Conservation (phyloP, 495 filamentous ascomycete species). For the Astrothelium macrocarpum region DNA sequence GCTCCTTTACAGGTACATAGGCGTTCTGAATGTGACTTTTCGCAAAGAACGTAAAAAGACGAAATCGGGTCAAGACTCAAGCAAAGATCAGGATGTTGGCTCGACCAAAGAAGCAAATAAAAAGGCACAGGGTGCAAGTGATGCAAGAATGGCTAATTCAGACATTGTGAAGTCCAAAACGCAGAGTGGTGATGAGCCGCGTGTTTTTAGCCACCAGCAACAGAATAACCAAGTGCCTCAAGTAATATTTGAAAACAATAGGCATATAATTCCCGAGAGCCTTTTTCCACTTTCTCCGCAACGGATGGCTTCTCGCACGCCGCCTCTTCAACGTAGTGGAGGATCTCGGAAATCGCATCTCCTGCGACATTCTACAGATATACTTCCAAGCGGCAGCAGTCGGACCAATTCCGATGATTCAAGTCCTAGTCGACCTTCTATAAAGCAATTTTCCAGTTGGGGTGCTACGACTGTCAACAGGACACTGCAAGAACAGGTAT, state of each 20-base stretch:
- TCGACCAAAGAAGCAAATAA: not conserved
- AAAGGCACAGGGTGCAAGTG: not conserved
- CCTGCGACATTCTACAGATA: not conserved
- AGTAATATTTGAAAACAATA: conserved; percentile 90
- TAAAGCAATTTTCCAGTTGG: conserved; percentile 61
- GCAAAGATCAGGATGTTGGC: conserved; percentile 3
- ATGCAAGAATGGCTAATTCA: not conserved
- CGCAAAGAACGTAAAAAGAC: conserved; percentile 67
- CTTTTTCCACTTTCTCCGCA: conserved; percentile 43
- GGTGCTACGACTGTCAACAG: conserved; percentile 92
- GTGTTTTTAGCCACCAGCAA: conserved; percentile 74
- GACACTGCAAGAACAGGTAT: conserved; percentile 78
- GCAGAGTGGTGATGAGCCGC: conserved; percentile 38
- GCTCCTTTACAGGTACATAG: conserved; percentile 65
- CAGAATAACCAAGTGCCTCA: conserved; percentile 58
- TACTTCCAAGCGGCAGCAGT: not conserved
- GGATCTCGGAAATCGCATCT: not conserved
- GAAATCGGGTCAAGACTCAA: conserved; percentile 12
- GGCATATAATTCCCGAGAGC: conserved; percentile 85
- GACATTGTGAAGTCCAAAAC: not conserved
- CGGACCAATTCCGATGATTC: not conserved
- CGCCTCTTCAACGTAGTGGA: not conserved
- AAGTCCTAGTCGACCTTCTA: conserved; percentile 21
- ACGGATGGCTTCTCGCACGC: not conserved
- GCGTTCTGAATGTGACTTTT: conserved; percentile 93